Conservation (phyloP, 2,329 filamentous ascomycete genomes). For the Pseudopyrenochaeta lycopersici region DNA sequence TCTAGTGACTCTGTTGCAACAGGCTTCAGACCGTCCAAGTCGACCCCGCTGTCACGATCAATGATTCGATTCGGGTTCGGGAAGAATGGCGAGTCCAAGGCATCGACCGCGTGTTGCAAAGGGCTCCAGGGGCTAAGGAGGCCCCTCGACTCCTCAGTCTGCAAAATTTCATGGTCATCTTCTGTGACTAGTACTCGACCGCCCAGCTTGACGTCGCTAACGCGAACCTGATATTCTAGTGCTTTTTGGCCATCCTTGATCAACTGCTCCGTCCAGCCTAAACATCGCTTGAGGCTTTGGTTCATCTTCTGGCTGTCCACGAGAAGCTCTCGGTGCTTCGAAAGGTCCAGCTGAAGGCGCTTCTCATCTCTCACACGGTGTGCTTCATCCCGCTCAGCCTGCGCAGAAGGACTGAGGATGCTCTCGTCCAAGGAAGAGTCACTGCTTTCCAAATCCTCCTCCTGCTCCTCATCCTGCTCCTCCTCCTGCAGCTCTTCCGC, state of each 20-base stretch:
- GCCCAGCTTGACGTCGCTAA: slow-evolving; percentile 82
- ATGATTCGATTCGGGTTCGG: slow-evolving; percentile 30
- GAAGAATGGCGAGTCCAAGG: slow-evolving; percentile 29
- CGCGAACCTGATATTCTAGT: slow-evolving; percentile 79
- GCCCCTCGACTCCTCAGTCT: slow-evolving; percentile 32
- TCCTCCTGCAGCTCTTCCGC: slow-evolving; percentile 43
- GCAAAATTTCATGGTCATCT: slow-evolving; percentile 58
- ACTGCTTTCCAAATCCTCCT: slow-evolving; percentile 57
- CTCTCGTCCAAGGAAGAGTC: slow-evolving; percentile 64
- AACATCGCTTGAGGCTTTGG: slow-evolving; percentile 87
- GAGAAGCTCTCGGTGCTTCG: slow-evolving; percentile 87
- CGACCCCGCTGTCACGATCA: slow-evolving; percentile 50
- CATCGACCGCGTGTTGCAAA: slow-evolving; percentile 30
- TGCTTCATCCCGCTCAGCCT: slow-evolving; percentile 54
- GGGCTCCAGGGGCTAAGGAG: slow-evolving; percentile 50
- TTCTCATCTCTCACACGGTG: slow-evolving; percentile 80
- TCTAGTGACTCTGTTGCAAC: slow-evolving; percentile 13
- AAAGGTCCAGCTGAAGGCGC: slow-evolving; percentile 82
- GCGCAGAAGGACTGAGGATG: slow-evolving; percentile 52
- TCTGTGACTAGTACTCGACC: slow-evolving; percentile 79
- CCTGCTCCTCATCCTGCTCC: slow-evolving; percentile 46
- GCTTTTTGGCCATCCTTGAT: slow-evolving; percentile 90
- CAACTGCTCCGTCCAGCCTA: slow-evolving; percentile 88
- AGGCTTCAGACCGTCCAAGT: slow-evolving; percentile 43
- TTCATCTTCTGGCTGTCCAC: slow-evolving; percentile 95